Evolutionary conservation across 441 rosid species (phyloP).

Genomic region (Aleurites moluccanus): DNA sequence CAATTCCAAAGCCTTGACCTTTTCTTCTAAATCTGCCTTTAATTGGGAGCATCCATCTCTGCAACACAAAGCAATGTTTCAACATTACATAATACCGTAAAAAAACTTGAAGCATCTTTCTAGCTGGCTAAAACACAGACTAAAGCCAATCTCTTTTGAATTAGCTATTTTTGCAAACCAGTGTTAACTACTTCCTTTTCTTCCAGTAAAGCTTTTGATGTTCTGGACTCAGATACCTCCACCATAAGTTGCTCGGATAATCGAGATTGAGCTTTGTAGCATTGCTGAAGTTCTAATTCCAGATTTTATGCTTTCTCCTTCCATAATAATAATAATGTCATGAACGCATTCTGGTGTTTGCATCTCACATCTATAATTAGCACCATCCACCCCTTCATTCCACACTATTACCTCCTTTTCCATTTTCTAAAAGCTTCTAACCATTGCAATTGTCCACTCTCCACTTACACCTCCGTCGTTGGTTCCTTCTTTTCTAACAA

Average conservation of each 20-base stretch:
- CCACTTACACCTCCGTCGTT: not conserved
- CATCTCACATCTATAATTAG: constrained; percentile 68
- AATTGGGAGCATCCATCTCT: constrained; percentile 64
- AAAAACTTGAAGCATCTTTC: constrained; percentile 2
- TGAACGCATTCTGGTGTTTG: constrained; percentile 79
- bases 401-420: constrained; percentile 57
- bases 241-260: constrained; percentile 85
- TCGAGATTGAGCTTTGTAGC: constrained; percentile 86
- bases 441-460: constrained; percentile 62
- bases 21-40: constrained; percentile 62
- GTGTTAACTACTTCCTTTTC: constrained; percentile 60
- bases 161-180: constrained; percentile 52
- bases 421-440: constrained; percentile 56
- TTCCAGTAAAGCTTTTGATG: constrained; percentile 61
- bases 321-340: too few relatives aligned
- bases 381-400: constrained; percentile 24
- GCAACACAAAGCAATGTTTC: constrained; percentile 19
- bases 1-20: constrained; percentile 61
- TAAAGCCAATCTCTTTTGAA: constrained; percentile 48
- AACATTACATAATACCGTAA: constrained; percentile 19
- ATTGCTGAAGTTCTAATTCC: constrained; percentile 84
- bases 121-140: not conserved
- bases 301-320: constrained; percentile 82
- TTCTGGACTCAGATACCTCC: constrained; percentile 81
- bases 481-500: not conserved